Evolutionary conservation across 768 basidiomycete genomes (phyloP).

Genomic region (Multifurca ochricompacta): DNA sequence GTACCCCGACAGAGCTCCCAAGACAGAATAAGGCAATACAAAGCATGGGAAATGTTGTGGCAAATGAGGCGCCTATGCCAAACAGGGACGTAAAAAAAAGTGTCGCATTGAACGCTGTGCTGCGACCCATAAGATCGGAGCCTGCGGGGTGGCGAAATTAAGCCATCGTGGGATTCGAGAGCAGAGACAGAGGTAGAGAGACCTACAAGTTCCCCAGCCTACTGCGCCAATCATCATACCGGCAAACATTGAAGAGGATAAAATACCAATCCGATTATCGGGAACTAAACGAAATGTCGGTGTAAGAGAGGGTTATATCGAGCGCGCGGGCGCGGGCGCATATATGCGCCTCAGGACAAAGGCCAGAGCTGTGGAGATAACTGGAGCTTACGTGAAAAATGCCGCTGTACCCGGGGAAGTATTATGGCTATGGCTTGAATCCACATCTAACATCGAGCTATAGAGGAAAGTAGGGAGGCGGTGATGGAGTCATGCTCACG

Average conservation of each 20-base stretch:
- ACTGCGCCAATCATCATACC: slow-evolving; percentile 98
- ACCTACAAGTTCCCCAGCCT: slow-evolving; percentile 84
- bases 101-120: slow-evolving; percentile 86
- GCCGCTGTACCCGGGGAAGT: slow-evolving; percentile 91
- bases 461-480: not conserved
- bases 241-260: slow-evolving; percentile 85
- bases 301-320: too few species aligned
- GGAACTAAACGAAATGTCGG: slow-evolving; percentile 38
- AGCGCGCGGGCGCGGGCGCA: slow-evolving; percentile 3
- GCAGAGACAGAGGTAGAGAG: not conserved
- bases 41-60: slow-evolving; percentile 57
- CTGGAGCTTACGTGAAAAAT: slow-evolving; percentile 58
- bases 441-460: slow-evolving; percentile 62
- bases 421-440: slow-evolving; percentile 87
- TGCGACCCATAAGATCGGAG: slow-evolving; percentile 85
- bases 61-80: slow-evolving; percentile 70
- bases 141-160: slow-evolving; percentile 30
- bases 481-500: slow-evolving; percentile 35
- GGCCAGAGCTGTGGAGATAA: not conserved
- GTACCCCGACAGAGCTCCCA: slow-evolving; percentile 88
- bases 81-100: slow-evolving; percentile 87
- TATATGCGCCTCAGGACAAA: slow-evolving; percentile 18
- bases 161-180: not conserved
- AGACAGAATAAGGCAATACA: slow-evolving; percentile 79
- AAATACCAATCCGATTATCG: slow-evolving; percentile 66